Evolutionary conservation across 2,329 filamentous ascomycete genomes (phyloP), one percentile per base, ranked within the genome.

Genomic region (Septoria linicola): DNA sequence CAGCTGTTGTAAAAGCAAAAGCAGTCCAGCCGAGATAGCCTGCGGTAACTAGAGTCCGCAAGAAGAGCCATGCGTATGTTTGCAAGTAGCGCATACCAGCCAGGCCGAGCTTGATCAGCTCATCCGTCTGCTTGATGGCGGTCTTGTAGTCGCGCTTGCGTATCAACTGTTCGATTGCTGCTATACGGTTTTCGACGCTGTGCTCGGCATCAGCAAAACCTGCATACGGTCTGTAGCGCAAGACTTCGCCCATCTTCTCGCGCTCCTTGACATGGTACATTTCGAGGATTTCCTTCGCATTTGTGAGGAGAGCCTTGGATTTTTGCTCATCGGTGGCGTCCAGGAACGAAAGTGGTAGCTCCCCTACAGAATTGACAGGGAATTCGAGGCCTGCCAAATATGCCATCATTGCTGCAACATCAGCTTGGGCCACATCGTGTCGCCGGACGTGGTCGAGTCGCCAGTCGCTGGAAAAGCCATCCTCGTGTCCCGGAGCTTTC

Each of bases 51-150:
- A 99, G 77, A 1, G 89, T 87, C 54, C 93, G 81, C 30, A 99
- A 74, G 72, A 99, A 99, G 2, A 99, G 78, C 93, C 93, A 99
- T 73, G 99, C 93, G 64, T 99, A 99, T 0, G 91, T 99, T 70
- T 99, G 93, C 20, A 99, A 79, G 68, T 99, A 99, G 43, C 93
- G 82, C 54, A 99, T 75, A 6, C 93, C 93, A 55, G 89, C 81
- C 1, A 99, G 78, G 1, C 83, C 86, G 43, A 88, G 73, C 53
- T 86, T 80, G 54, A 97, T 87, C 11, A 99, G 76, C 21, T 83
- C 80, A 35, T 87, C 83, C 1, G 88, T 89, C 62, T 88, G 81
- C 51, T 82, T 76, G 61, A 97, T 96, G 1, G 92, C 89, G 60
- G 88, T 81, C 50, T 92, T 83, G 58, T 84, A 84, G 39, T 80